phyloP scores from a whole-genome alignment of 352 stramenopile species.

The Phytophthora chlamydospora region DNA sequence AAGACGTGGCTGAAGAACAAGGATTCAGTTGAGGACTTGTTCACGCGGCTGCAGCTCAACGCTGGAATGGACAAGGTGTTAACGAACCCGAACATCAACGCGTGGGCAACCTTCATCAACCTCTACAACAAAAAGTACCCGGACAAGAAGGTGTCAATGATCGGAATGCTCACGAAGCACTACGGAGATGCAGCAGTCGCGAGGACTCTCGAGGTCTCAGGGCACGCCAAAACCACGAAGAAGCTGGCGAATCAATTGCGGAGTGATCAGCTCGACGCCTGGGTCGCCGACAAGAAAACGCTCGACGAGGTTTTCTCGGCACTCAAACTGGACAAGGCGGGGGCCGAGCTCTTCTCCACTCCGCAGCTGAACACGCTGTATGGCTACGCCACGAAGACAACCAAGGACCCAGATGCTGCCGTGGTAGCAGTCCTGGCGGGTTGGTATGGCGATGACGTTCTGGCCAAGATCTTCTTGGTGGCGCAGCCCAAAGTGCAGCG shows the following conservation, averaged over 20 bases:
- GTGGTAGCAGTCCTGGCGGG: too few species aligned
- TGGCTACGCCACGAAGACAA: too few species aligned
- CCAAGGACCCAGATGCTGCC: too few species aligned
- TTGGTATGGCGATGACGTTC: too few species aligned
- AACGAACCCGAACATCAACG: conserved; percentile 4
- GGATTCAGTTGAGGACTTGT: neutral
- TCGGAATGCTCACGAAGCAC: conserved; percentile 8
- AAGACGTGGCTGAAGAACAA: conserved; percentile 8
- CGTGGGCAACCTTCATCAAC: conserved; percentile 3
- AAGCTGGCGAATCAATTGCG: neutral
- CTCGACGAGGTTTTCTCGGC: neutral
- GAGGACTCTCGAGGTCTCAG: neutral
- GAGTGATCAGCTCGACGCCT: neutral
- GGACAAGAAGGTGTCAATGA: neutral
- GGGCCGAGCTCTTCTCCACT: neutral
- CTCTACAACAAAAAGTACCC: conserved; percentile 7
- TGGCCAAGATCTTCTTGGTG: neutral
- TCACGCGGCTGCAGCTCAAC: conserved; percentile 2
- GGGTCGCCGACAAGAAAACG: neutral
- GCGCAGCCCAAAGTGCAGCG: neutral
- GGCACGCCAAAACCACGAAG: neutral
- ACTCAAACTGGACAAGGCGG: neutral
- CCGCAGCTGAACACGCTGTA: neutral
- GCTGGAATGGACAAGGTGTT: conserved; percentile 3
- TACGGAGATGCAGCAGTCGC: conserved; percentile 7